A percentile compares a stretch with the other conserved stretches of the same genome.
phyloP scores from a whole-genome alignment of 805 yeast species.

The Metschnikowia continentalis region DNA sequence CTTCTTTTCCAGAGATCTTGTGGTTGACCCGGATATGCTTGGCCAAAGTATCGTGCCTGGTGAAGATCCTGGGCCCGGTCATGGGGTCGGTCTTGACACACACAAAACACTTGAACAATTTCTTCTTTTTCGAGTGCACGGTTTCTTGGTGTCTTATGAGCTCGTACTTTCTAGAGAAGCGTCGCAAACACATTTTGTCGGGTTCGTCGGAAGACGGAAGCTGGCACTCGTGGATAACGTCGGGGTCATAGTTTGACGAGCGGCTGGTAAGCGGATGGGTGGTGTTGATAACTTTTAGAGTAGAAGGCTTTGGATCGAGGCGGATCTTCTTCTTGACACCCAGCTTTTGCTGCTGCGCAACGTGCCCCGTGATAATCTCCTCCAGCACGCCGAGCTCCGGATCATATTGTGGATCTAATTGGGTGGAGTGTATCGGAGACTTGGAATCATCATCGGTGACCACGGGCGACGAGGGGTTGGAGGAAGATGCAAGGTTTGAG shows the following conservation, averaged over 20 bases:
- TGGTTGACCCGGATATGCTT: constrained; percentile 67
- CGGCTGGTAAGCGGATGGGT: constrained; percentile 20
- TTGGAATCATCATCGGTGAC: constrained; percentile 7
- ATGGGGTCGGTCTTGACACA: constrained; percentile 69
- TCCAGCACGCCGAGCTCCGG: constrained; percentile 1
- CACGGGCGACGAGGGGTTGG: constrained; percentile 6
- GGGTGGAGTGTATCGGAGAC: not conserved
- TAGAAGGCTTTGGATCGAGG: constrained; percentile 23
- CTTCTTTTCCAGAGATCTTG: constrained; percentile 43
- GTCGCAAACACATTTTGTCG: constrained; percentile 35
- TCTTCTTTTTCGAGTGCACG: constrained; percentile 84
- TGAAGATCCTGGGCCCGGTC: constrained; percentile 69
- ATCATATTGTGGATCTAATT: not conserved
- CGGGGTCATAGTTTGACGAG: constrained; percentile 44
- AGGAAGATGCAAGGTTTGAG: constrained; percentile 2
- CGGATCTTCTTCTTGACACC: constrained; percentile 14
- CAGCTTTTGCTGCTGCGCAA: not conserved
- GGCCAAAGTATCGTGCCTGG: constrained; percentile 90
- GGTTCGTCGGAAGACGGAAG: constrained; percentile 43
- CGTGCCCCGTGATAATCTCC: not conserved
- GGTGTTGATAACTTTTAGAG: constrained; percentile 27
- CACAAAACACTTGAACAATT: constrained; percentile 77
- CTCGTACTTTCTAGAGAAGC: constrained; percentile 70
- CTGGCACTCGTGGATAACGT: constrained; percentile 45
- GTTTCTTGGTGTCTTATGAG: constrained; percentile 94